Base-by-base conservation (phyloP, 768 basidiomycete species). In the Leccinum subtestaceum region DNA sequence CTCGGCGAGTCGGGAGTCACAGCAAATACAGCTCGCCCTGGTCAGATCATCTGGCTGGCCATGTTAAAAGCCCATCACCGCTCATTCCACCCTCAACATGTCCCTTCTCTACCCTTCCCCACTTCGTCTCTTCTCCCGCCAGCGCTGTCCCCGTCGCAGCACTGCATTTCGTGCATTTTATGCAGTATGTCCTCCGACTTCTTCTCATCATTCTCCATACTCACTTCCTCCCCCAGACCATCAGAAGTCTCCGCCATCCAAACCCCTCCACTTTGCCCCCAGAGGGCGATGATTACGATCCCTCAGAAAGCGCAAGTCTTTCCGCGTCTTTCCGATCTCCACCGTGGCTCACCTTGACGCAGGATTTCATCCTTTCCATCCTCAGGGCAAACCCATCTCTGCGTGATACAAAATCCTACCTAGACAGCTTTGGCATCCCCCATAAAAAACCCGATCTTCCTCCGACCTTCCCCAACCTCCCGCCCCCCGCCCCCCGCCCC, bases 341-440 rank as follows among this genome's bases (percentile, higher is more conserved):
- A 5, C 25, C 43, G 23, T 50, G 60, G 25, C 55, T 61, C 64
- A 65, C 68, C 29, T 53, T 34, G 2, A 12, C 40, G 48, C 71
- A 98, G 94, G 97, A 98, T 72, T 95, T 99, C 68, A 95, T 99
- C 68, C 77, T 98, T 57, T 97, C 95, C 32, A 91, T 99, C 67
- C 80, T 99, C 53, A 88, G 90, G 55, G 89, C 97, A 29, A 93
- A 91, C 60, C 96, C 97, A 12, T 98, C 96, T 2, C 74, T 88
- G 54, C 81, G 97, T 63, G 97, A 99, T 71, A 89, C 95, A 29
- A 87, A 87, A 55, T 89, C 88, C 1, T 99, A 97, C 73, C 82
- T 97, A 10, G 89, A 87, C 29, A 92, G 88, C n/a, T 98, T 99
- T 72, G 91, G 91, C 7, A 83, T 85, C 19, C 84, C 85, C 31